phyloP scores from a whole-genome alignment of 306 rosid species.

The Acacia confusa region DNA sequence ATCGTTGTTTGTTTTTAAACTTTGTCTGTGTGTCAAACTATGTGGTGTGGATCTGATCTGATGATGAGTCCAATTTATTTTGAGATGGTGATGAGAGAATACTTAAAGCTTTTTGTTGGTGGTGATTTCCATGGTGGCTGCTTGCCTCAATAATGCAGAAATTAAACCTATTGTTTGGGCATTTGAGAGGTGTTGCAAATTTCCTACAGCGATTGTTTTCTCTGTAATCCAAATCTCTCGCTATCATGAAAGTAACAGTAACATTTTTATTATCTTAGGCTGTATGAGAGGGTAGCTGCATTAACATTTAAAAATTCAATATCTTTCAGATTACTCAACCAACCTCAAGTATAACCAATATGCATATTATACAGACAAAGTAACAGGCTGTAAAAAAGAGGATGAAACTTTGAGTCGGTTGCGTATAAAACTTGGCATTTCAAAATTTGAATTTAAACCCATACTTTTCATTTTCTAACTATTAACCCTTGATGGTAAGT shows the following conservation, averaged over 20 bases:
- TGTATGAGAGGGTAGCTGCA: not conserved
- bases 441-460: too few species aligned
- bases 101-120: not conserved
- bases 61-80: not conserved
- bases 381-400: too few species aligned
- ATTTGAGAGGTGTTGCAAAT: not conserved
- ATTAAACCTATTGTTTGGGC: not conserved
- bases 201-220: not conserved
- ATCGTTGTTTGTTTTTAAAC: not conserved
- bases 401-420: rapidly evolving
- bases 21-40: not conserved
- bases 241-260: not conserved
- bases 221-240: not conserved
- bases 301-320: too few species aligned
- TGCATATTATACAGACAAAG: too few species aligned
- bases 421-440: too few species aligned
- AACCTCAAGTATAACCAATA: too few species aligned
- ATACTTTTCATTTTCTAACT: too few species aligned
- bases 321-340: too few species aligned
- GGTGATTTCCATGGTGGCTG: not conserved
- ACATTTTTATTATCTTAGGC: not conserved
- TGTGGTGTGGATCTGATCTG: not conserved
- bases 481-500: too few species aligned
- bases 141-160: not conserved
- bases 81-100: not conserved